phyloP scores from a whole-genome alignment of 148 eudicot species.

The Vaccinium myrtillus region DNA sequence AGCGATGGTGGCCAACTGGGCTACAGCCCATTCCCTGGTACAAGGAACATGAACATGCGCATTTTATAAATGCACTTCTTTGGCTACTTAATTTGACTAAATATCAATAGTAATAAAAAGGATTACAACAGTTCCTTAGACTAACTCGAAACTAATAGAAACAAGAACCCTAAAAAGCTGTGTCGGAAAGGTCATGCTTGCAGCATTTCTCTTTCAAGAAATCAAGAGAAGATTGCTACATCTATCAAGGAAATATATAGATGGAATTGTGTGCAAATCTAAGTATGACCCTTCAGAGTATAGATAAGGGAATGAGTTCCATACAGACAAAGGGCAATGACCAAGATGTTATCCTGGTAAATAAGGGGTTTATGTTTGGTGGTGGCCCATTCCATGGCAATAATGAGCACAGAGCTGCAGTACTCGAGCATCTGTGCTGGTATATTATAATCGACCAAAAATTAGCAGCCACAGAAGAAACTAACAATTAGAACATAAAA shows the following conservation, averaged over 20 bases:
- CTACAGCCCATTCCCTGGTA: not conserved
- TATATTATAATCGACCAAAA: not conserved
- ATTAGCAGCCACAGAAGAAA: not conserved
- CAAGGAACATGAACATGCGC: not conserved
- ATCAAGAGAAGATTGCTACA: slow-evolving; percentile 1
- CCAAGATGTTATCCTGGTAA: not conserved
- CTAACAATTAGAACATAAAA: not conserved
- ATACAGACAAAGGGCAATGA: not conserved
- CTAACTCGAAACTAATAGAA: not conserved
- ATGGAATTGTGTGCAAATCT: not conserved
- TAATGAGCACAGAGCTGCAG: not conserved
- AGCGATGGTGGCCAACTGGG: no score
- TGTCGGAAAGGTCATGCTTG: not conserved
- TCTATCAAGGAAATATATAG: not conserved
- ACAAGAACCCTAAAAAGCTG: not conserved
- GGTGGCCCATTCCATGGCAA: not conserved
- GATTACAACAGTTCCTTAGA: not conserved
- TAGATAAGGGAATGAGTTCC: not conserved
- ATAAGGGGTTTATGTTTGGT: not conserved
- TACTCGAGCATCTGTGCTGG: not conserved
- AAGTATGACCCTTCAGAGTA: not conserved
- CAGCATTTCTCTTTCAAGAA: not conserved
- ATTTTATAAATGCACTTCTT: not conserved
- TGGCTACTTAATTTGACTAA: not conserved
- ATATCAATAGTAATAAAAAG: not conserved